phyloP scores from a whole-genome alignment of 176 grass and related monocot genomes.

The Triticum turgidum region DNA sequence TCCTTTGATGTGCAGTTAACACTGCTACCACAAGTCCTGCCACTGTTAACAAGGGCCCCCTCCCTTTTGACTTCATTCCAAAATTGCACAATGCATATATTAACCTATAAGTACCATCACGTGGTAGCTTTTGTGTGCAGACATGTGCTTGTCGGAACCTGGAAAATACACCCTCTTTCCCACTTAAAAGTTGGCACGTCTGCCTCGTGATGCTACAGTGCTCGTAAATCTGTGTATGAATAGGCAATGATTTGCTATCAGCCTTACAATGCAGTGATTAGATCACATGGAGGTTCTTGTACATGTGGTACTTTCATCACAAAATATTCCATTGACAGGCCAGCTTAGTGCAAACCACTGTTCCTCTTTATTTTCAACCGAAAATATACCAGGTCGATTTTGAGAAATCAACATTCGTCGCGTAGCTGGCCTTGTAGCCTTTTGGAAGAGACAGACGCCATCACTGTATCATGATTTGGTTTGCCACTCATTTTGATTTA shows the following conservation, averaged over 20 bases:
- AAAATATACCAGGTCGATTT: background rate
- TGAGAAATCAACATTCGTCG: background rate
- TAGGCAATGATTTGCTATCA: background rate
- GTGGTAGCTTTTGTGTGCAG: conserved; percentile 16
- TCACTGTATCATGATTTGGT: conserved; percentile 27
- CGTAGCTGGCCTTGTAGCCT: background rate
- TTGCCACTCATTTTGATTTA: conserved; percentile 18
- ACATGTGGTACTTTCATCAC: conserved; percentile 1
- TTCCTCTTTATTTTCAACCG: background rate
- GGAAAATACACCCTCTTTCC: background rate
- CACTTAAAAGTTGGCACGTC: background rate
- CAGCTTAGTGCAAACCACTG: background rate
- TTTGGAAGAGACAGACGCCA: background rate
- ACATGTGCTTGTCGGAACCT: background rate
- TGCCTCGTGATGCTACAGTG: background rate
- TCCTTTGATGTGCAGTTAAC: conserved; percentile 42
- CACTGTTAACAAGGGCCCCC: conserved; percentile 40
- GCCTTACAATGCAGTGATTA: conserved; percentile 21
- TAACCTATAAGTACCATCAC: conserved; percentile 27
- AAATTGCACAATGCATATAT: conserved; percentile 13
- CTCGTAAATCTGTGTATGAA: background rate
- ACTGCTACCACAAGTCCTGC: conserved; percentile 10
- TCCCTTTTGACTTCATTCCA: conserved; percentile 42
- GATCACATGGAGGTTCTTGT: background rate
- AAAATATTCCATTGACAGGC: conserved; percentile 15